Evolutionary conservation across 2,329 filamentous ascomycete species (phyloP).

Genomic region (Shiraia sp.): DNA sequence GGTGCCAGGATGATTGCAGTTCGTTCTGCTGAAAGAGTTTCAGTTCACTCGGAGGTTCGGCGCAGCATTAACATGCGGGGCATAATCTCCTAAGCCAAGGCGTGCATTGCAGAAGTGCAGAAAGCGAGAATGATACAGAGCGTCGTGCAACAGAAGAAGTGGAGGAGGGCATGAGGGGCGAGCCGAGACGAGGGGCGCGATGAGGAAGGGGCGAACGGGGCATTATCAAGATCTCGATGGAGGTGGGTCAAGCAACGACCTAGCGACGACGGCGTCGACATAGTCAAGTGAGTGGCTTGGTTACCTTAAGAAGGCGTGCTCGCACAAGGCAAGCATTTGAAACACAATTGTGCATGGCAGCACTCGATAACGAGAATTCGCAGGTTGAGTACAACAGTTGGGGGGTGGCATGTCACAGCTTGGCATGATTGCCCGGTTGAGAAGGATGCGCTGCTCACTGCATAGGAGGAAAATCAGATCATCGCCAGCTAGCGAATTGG

Average conservation of each 20-base stretch:
- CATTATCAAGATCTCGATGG: conserved; percentile 5
- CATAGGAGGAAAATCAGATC: no score
- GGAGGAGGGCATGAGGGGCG: conserved; percentile 1
- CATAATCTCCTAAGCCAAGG: background rate
- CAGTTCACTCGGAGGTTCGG: background rate
- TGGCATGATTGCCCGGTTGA: conserved; percentile 22
- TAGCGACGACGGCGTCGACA: no score
- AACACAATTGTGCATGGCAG: conserved; percentile 12
- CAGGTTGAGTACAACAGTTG: no score
- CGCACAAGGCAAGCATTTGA: conserved; percentile 9
- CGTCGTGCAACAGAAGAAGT: background rate
- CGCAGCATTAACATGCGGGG: background rate
- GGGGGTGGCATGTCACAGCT: no score
- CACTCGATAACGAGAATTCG: no score
- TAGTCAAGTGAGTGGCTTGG: conserved; percentile 7
- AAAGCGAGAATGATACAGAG: background rate
- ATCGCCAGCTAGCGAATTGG: background rate
- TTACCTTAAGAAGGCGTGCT: conserved; percentile 8
- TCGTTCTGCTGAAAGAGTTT: no score
- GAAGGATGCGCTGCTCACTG: no score
- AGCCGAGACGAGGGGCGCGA: conserved; percentile 2
- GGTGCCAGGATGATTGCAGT: no score
- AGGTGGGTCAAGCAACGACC: conserved; percentile 12
- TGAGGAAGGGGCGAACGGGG: conserved; percentile 1
- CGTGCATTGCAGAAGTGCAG: background rate